Evolutionary conservation across 2,329 filamentous ascomycete species (phyloP).

Genomic region (Rhynchosporium agropyri): DNA sequence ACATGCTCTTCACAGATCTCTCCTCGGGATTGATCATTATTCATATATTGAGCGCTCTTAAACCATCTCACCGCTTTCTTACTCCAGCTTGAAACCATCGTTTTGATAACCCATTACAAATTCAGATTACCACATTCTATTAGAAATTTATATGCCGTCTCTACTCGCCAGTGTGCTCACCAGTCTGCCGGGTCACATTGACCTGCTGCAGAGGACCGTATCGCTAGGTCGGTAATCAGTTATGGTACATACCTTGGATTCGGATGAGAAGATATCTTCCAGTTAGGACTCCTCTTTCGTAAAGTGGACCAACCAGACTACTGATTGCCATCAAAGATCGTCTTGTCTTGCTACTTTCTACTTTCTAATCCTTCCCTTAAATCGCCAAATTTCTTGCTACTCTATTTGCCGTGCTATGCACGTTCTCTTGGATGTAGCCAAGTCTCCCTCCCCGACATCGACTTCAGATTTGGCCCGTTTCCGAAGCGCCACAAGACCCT

Average conservation of each 20-base stretch:
- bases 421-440: slow-evolving; percentile 8
- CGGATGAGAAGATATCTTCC: neutral
- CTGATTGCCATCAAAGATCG: neutral
- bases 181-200: slow-evolving; percentile 6
- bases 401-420: slow-evolving; percentile 11
- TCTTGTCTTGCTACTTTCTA: neutral
- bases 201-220: neutral
- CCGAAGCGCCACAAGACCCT: neutral
- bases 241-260: neutral
- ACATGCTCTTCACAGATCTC: neutral
- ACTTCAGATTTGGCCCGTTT: slow-evolving; percentile 9
- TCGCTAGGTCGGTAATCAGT: slow-evolving; percentile 3
- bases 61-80: neutral
- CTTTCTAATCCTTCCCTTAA: neutral
- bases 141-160: slow-evolving; percentile 3
- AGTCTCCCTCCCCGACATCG: slow-evolving; percentile 8
- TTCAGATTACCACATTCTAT: neutral
- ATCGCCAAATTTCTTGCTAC: neutral
- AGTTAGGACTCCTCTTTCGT: neutral
- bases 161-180: neutral
- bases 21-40: neutral
- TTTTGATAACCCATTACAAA: neutral
- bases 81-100: neutral
- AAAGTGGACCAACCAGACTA: neutral
- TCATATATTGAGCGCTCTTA: neutral